These are phyloP conservation scores for Eragrostis tef DNA, from an alignment of 202 grass and related monocot genomes.

Conservation along the genomic window DNA sequence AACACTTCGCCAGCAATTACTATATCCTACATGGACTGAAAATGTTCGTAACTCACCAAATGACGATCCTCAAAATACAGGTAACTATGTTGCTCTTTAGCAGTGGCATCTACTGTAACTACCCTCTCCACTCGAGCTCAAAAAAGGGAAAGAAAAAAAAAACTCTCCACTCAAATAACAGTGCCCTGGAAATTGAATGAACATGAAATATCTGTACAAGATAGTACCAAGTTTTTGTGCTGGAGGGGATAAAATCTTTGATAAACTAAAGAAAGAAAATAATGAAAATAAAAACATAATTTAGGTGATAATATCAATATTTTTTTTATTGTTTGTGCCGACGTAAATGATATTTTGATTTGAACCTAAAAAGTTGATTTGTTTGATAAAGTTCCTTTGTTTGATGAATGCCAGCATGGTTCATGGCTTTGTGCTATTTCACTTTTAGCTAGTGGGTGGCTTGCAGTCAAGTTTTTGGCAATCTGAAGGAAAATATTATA, in stretches of 20 bases:
- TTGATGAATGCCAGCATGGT: conserved; percentile 41
- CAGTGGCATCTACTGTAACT: neutral
- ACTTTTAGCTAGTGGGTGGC: neutral
- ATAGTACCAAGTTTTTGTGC: neutral
- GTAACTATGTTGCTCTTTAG: conserved; percentile 52
- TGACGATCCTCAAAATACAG: conserved; percentile 50
- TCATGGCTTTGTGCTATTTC: neutral
- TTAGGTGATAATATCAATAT: neutral
- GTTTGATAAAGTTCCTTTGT: neutral
- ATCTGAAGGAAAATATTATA: conserved; percentile 1
- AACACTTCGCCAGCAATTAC: conserved; percentile 84
- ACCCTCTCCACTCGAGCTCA: neutral
- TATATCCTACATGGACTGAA: conserved; percentile 96
- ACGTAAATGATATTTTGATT: neutral
- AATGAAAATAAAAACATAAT: neutral
- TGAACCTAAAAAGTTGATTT: neutral
- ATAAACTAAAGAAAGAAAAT: neutral
- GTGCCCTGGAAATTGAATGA: neutral
- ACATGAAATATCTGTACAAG: conserved; percentile 3
- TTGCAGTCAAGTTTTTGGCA: neutral
- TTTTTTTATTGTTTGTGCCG: neutral
- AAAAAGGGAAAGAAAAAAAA: too few species aligned
- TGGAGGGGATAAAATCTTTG: neutral
- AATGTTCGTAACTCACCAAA: conserved; percentile 48
- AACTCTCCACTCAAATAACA: too few species aligned